Conservation (phyloP, 2,329 filamentous ascomycete species). For the Cladosporium austrohemisphaericum region DNA sequence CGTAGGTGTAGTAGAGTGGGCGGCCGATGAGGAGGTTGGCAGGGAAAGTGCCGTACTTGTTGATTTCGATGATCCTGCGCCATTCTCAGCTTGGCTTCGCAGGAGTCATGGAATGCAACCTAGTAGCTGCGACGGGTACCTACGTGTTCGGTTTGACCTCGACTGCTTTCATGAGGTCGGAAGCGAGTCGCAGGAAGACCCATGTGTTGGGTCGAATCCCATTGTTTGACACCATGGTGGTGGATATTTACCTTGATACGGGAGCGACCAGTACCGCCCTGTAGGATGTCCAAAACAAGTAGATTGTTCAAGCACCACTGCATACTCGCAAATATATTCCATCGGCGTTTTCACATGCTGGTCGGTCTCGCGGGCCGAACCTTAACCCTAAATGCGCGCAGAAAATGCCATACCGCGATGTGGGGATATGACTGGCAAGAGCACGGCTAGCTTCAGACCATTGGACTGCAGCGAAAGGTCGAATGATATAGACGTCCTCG, state of each 20-base stretch:
- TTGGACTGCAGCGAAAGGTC: not conserved
- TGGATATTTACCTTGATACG: not conserved
- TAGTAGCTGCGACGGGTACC: constrained; percentile 35
- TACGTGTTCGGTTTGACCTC: constrained; percentile 63
- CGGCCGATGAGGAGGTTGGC: constrained; percentile 87
- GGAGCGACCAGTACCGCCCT: no score
- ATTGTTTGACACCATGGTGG: constrained; percentile 7
- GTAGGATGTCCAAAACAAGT: not conserved
- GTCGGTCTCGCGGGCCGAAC: constrained; percentile 1
- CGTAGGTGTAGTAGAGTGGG: constrained; percentile 87
- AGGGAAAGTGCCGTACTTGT: constrained; percentile 89
- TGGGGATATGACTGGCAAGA: constrained; percentile 13
- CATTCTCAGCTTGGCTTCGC: constrained; percentile 31
- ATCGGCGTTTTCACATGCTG: constrained; percentile 4
- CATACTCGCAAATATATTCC: not conserved
- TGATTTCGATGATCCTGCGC: constrained; percentile 74
- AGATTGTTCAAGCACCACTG: no score
- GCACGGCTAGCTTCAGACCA: not conserved
- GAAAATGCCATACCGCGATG: constrained; percentile 1
- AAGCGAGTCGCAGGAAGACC: constrained; percentile 55
- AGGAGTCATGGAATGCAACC: constrained; percentile 27
- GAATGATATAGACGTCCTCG: constrained; percentile 7
- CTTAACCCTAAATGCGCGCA: not conserved
- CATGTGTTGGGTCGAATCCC: constrained; percentile 13
- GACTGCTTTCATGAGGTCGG: constrained; percentile 55